A percentile compares a stretch with the other conserved stretches of the same genome.
Evolutionary conservation across 1,284 basidiomycete genomes (phyloP).

Genomic region (Butyriboletus regius): DNA sequence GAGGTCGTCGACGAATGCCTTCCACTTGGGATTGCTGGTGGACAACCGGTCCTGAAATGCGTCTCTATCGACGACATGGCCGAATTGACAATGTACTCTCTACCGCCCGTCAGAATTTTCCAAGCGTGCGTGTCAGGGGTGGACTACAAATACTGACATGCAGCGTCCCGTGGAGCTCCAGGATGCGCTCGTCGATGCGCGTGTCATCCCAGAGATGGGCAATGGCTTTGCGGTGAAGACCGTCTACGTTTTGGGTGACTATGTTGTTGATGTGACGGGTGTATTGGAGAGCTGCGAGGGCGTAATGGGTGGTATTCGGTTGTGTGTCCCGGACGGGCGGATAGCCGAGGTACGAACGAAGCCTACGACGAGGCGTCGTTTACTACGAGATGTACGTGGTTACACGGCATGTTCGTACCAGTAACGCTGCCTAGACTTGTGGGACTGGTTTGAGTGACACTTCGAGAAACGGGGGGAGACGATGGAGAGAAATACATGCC

Average conservation of each 20-base stretch:
- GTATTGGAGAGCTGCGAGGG: constrained; percentile 74
- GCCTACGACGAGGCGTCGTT: constrained; percentile 39
- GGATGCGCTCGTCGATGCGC: constrained; percentile 43
- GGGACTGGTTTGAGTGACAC: constrained; percentile 4
- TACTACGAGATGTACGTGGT: background rate
- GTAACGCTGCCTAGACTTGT: constrained; percentile 58
- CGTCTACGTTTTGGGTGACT: constrained; percentile 91
- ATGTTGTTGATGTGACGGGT: constrained; percentile 55
- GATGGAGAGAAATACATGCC: constrained; percentile 38
- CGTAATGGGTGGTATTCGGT: constrained; percentile 82
- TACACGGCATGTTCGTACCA: constrained; percentile 41
- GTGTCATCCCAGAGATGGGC: constrained; percentile 35
- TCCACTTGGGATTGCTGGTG: constrained; percentile 72
- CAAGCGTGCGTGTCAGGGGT: background rate
- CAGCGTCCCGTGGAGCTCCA: constrained; percentile 85
- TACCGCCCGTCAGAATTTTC: constrained; percentile 26
- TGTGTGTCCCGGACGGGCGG: constrained; percentile 70
- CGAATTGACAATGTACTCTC: constrained; percentile 67
- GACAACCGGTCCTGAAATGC: constrained; percentile 71
- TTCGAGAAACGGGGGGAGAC: background rate
- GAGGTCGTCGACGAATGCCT: constrained; percentile 59
- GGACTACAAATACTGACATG: constrained; percentile 47
- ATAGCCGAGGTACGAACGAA: constrained; percentile 80
- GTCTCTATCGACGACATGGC: constrained; percentile 61
- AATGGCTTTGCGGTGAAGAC: constrained; percentile 74